phyloP scores from a whole-genome alignment of 352 stramenopile genomes.

The Albugo candida region DNA sequence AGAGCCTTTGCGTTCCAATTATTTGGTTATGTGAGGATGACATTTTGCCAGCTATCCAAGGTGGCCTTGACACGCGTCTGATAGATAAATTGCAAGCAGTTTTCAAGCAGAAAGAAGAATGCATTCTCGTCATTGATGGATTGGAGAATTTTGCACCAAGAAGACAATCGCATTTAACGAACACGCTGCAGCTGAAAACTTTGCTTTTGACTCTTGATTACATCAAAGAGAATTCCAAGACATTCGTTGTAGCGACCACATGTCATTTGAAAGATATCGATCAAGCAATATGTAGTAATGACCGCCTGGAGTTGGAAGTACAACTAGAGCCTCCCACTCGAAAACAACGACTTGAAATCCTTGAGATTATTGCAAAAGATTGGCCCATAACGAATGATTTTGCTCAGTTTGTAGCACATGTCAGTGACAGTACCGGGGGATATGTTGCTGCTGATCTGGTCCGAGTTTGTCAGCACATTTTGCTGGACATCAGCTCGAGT shows the following conservation, averaged over 20 bases:
- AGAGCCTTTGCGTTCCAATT: conserved; percentile 16
- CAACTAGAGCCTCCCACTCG: conserved; percentile 89
- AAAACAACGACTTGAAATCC: conserved; percentile 78
- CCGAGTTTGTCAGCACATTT: conserved; percentile 46
- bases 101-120: conserved; percentile 20
- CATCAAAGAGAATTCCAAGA: conserved; percentile 1
- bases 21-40: conserved; percentile 71
- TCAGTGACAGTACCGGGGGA: conserved; percentile 90
- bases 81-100: conserved; percentile 31
- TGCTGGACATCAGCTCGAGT: conserved; percentile 9
- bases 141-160: conserved; percentile 81
- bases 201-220: conserved; percentile 23
- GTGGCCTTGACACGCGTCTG: conserved; percentile 73
- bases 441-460: conserved; percentile 83
- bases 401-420: conserved; percentile 62
- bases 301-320: conserved; percentile 91
- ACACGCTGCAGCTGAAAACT: conserved; percentile 16
- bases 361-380: conserved; percentile 76
- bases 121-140: conserved; percentile 77
- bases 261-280: conserved; percentile 75
- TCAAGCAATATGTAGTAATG: conserved; percentile 85
- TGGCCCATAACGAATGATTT: conserved; percentile 31
- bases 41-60: conserved; percentile 87
- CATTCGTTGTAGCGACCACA: conserved; percentile 22
- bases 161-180: conserved; percentile 28